Evolutionary conservation across 202 grass and related monocot species (phyloP), one percentile per base, ranked within the genome.

Genomic region (Schoenoplectus triqueter): DNA sequence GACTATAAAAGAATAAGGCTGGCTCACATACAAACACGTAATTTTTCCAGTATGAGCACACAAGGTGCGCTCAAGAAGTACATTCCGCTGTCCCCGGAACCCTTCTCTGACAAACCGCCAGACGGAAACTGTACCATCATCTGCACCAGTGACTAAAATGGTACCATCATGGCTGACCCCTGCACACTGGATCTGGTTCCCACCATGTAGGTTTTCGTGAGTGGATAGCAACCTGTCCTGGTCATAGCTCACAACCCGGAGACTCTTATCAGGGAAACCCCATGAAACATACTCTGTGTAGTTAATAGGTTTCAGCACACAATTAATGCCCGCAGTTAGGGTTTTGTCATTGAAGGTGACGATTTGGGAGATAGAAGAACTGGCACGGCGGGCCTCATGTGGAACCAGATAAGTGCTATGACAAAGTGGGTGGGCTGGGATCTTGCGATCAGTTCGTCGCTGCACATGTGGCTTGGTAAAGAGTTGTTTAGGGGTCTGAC

Each of bases 401-500:
- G 92, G 90, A 55, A 92, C 88, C 64, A 99, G 86, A 76, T 96
- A 90, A 10, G 80, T 68, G n/a, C 93, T 85, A 71, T 94, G 89
- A 17, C 92, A 89, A 70, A 99, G 97, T 84, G 97, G 97, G 69
- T 96, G 97, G 73, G 91, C 92, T 20, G 84, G 90, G 56, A 90
- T 50, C 85, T 99, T 99, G 79, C 89, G 92, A 82, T 99, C 97
- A 31, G 92, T 96, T 54, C 92, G 87, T 70, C 97, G 75, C 84
- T 99, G 93, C 65, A 86, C 88, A 81, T 99, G 97, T 51, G 97
- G 87, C 76, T 96, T 99, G 66, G 84, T 90, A 84, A 99, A 99
- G 66, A 99, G 86, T 82, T 99, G 97, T 85, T 99, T 99, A 15
- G 97, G 96, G 47, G 97, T 99, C 90, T 99, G 97, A 80, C 97